Conservation (phyloP, 176 grass and related monocot genomes). For the Paspalum vaginatum region DNA sequence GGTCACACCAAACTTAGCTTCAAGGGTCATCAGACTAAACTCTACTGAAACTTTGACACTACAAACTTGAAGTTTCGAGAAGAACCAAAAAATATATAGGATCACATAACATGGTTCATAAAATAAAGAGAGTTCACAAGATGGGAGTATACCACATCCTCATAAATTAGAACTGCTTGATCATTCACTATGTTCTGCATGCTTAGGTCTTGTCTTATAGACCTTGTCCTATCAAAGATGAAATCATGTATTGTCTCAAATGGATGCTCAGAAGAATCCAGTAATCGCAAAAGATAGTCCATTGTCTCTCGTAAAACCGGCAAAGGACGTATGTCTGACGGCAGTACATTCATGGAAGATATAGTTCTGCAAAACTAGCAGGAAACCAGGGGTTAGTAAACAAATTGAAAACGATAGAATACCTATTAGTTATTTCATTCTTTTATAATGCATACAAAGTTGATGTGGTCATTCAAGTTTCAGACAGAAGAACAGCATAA, state of each 20-base stretch:
- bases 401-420: conserved; percentile 25
- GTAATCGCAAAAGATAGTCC: conserved; percentile 71
- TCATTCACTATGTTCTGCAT: conserved; percentile 77
- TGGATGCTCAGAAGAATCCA: conserved; percentile 58
- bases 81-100: neutral
- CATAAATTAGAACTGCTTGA: conserved; percentile 80
- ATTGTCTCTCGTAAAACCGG: conserved; percentile 69
- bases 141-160: conserved; percentile 75
- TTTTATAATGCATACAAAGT: conserved; percentile 6
- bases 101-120: conserved; percentile 24
- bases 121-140: conserved; percentile 16
- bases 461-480: neutral
- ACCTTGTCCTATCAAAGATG: conserved; percentile 91
- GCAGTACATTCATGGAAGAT: conserved; percentile 45
- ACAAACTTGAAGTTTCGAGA: conserved; percentile 26
- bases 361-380: conserved; percentile 97
- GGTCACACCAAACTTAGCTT: conserved; percentile 1
- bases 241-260: conserved; percentile 93
- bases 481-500: conserved; percentile 8
- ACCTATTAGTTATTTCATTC: neutral
- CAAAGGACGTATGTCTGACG: conserved; percentile 74
- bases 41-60: neutral
- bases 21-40: conserved; percentile 7
- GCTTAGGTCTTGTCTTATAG: conserved; percentile 83
- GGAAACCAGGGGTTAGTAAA: conserved; percentile 50